Evolutionary conservation across 768 basidiomycete species (phyloP).

Genomic region (Epithele typhae): DNA sequence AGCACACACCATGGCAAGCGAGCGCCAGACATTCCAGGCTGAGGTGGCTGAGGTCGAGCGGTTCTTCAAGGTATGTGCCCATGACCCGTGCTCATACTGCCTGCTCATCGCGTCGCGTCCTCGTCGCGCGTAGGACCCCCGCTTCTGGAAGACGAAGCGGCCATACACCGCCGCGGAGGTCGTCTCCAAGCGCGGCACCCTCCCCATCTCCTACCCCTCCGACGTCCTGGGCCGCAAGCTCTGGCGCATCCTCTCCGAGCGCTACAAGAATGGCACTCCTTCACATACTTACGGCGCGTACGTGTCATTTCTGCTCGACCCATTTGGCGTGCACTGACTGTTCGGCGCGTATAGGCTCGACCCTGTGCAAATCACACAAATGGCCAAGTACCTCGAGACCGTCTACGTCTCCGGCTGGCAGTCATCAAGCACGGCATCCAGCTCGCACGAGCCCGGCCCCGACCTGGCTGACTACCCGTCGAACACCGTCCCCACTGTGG

Average conservation of each 20-base stretch:
- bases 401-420: conserved; percentile 99
- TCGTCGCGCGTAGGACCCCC: conserved; percentile 54
- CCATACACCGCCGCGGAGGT: conserved; percentile 94
- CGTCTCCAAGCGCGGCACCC: conserved; percentile 88
- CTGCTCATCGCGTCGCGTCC: not conserved
- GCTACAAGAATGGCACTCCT: conserved; percentile 71
- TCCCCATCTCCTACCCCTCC: conserved; percentile 84
- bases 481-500: conserved; percentile 98
- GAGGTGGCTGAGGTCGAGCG: conserved; percentile 84
- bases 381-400: conserved; percentile 98
- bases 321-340: not conserved
- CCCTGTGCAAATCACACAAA: conserved; percentile 96
- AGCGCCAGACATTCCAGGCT: conserved; percentile 65
- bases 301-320: conserved; percentile 28
- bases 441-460: conserved; percentile 94
- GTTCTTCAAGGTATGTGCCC: conserved; percentile 81
- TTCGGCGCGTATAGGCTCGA: conserved; percentile 77
- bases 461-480: conserved; percentile 99
- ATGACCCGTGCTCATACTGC: not conserved
- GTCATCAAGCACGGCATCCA: conserved; percentile 89
- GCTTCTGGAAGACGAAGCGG: conserved; percentile 82
- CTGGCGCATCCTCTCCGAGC: conserved; percentile 67
- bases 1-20: conserved; percentile 47
- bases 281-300: conserved; percentile 98
- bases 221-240: conserved; percentile 85